phyloP scores from a whole-genome alignment of 2,329 filamentous ascomycete species.

The Ophiostoma sp. region DNA sequence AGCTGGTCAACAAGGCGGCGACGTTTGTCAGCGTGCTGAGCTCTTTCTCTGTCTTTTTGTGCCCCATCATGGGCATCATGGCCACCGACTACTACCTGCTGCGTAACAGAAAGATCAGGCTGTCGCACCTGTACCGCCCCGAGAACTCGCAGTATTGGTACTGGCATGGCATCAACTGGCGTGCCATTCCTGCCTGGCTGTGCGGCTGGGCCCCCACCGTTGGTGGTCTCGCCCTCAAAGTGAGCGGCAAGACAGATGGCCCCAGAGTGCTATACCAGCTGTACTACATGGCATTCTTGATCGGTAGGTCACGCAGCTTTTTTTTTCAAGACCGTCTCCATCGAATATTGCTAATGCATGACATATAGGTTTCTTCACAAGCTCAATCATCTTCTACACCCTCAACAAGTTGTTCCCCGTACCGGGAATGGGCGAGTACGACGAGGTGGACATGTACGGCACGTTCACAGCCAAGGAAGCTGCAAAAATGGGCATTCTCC shows the following conservation, averaged over 20 bases:
- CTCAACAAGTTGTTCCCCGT: background rate
- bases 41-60: slow-evolving; percentile 34
- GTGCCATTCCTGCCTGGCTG: slow-evolving; percentile 37
- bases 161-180: slow-evolving; percentile 38
- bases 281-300: slow-evolving; percentile 6
- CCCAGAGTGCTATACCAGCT: background rate
- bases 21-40: slow-evolving; percentile 45
- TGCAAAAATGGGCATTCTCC: background rate
- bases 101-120: slow-evolving; percentile 33
- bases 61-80: slow-evolving; percentile 27
- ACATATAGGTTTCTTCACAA: background rate
- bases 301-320: background rate
- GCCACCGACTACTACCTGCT: slow-evolving; percentile 31
- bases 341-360: background rate
- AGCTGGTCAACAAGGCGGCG: slow-evolving; percentile 43
- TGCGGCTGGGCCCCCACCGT: slow-evolving; percentile 36
- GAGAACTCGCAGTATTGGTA: slow-evolving; percentile 40
- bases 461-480: background rate
- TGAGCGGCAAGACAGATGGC: background rate
- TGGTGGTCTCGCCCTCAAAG: slow-evolving; percentile 30
- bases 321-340: background rate
- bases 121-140: slow-evolving; percentile 35
- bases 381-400: background rate
- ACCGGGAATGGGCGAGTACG: background rate
- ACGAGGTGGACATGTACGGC: background rate